These are phyloP conservation scores for Candida hispaniensis DNA, from an alignment of 805 yeast species.

Conservation along the genomic window DNA sequence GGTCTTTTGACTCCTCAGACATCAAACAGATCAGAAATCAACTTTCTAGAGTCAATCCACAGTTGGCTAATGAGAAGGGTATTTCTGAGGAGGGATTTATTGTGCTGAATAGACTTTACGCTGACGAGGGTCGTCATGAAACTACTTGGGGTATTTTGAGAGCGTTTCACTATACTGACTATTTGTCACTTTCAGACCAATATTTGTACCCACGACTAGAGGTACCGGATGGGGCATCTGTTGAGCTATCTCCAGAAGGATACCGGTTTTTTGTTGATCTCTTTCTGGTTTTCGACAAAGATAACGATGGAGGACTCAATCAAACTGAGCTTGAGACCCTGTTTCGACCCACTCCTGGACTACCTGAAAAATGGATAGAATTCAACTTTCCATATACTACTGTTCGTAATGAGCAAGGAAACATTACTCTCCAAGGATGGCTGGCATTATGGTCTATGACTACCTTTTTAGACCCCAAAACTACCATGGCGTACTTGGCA, in stretches of 20 bases:
- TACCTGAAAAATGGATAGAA: conserved; percentile 79
- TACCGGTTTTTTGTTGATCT: conserved; percentile 85
- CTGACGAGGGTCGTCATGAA: conserved; percentile 89
- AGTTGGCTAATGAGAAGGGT: conserved; percentile 35
- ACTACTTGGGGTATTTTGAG: conserved; percentile 93
- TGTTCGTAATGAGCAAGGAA: conserved; percentile 81
- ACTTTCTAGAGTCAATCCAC: conserved; percentile 30
- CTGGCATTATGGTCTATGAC: conserved; percentile 98
- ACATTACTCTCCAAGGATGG: conserved; percentile 95
- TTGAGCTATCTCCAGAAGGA: conserved; percentile 86
- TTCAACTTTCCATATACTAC: conserved; percentile 79
- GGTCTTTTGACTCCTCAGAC: conserved; percentile 36
- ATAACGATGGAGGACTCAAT: conserved; percentile 91
- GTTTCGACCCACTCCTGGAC: conserved; percentile 86
- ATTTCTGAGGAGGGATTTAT: conserved; percentile 68
- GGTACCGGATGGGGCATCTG: conserved; percentile 63
- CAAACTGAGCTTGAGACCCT: conserved; percentile 56
- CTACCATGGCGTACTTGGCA: conserved; percentile 80
- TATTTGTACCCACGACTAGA: conserved; percentile 72
- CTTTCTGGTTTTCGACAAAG: conserved; percentile 79
- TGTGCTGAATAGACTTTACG: conserved; percentile 65
- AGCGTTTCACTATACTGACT: conserved; percentile 83
- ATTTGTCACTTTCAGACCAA: conserved; percentile 70
- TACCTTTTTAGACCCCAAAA: conserved; percentile 70
- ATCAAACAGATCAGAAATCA: conserved; percentile 32